phyloP scores from a whole-genome alignment of 2,329 filamentous ascomycete species.

The Colletotrichum filicis region DNA sequence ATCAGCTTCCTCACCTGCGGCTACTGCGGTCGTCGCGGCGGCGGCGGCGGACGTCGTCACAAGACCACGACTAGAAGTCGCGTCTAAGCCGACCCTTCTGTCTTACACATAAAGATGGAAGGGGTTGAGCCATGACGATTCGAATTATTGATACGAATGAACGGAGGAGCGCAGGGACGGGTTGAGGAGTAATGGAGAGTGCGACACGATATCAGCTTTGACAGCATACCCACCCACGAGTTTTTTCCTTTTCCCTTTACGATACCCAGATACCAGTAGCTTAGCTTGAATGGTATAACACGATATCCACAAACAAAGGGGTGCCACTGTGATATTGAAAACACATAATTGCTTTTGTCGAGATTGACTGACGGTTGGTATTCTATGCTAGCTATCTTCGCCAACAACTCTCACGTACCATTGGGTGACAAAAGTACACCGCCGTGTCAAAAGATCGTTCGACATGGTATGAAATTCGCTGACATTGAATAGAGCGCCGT shows the following conservation, averaged over 20 bases:
- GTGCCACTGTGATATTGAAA: rapidly evolving
- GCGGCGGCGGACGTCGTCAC: slow-evolving; percentile 42
- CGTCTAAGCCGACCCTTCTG: slow-evolving; percentile 40
- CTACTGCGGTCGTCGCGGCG: slow-evolving; percentile 47
- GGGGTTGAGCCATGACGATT: neutral
- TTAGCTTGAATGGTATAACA: slow-evolving; percentile 27
- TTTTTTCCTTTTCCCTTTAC: neutral
- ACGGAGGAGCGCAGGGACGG: neutral
- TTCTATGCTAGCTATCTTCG: no score
- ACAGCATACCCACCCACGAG: slow-evolving; percentile 2
- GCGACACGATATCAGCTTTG: slow-evolving; percentile 1
- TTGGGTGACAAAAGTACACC: no score
- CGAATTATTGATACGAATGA: neutral
- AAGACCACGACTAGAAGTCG: slow-evolving; percentile 44
- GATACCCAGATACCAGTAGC: slow-evolving; percentile 34
- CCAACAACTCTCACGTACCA: no score
- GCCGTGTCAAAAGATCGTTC: no score
- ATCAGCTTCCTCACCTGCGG: slow-evolving; percentile 73
- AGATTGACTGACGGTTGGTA: no score
- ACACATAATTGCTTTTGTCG: no score
- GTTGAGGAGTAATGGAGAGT: neutral
- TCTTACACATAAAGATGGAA: neutral
- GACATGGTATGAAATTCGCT: neutral
- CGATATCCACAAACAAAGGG: neutral
- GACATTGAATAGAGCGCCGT: neutral